These are phyloP conservation scores for Quercus gilva DNA, from an alignment of 306 rosid species.

Conservation along the genomic window DNA sequence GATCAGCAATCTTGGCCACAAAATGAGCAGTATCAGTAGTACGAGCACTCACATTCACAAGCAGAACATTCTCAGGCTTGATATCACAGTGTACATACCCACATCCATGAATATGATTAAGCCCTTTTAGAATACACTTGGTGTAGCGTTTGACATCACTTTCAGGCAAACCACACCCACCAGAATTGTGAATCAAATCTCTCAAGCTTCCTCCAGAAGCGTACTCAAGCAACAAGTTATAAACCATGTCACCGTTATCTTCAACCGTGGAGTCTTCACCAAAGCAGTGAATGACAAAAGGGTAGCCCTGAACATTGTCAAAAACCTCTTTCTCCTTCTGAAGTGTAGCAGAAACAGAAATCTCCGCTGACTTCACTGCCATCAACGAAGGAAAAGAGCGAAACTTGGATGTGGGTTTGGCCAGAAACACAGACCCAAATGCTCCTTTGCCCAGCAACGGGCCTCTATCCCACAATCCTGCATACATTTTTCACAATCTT, in stretches of 20 bases:
- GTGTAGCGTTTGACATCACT: conserved; percentile 8
- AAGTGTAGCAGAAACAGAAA: conserved; percentile 8
- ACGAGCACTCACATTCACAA: background rate
- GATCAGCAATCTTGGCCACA: conserved; percentile 27
- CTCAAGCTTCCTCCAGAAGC: conserved; percentile 21
- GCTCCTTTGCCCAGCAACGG: conserved; percentile 24
- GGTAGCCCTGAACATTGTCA: conserved; percentile 4
- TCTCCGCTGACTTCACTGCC: conserved; percentile 23
- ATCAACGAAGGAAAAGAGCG: conserved; percentile 11
- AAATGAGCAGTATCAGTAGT: background rate
- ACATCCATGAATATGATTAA: conserved; percentile 8
- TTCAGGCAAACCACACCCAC: conserved; percentile 7
- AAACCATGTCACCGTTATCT: conserved; percentile 8
- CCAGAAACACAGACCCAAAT: conserved; percentile 27
- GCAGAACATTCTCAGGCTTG: conserved; percentile 26
- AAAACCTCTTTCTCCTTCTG: conserved; percentile 17
- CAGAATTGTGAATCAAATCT: conserved; percentile 1
- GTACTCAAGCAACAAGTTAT: conserved; percentile 20
- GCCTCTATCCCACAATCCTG: background rate
- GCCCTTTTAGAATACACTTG: conserved; percentile 15
- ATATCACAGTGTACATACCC: conserved; percentile 26
- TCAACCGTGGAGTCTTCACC: conserved; percentile 9
- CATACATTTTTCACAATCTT: too few species aligned
- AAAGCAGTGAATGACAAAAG: background rate
- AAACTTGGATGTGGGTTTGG: background rate